Evolutionary conservation across 2,329 filamentous ascomycete species (phyloP).

Genomic region (Talaromyces sp.): DNA sequence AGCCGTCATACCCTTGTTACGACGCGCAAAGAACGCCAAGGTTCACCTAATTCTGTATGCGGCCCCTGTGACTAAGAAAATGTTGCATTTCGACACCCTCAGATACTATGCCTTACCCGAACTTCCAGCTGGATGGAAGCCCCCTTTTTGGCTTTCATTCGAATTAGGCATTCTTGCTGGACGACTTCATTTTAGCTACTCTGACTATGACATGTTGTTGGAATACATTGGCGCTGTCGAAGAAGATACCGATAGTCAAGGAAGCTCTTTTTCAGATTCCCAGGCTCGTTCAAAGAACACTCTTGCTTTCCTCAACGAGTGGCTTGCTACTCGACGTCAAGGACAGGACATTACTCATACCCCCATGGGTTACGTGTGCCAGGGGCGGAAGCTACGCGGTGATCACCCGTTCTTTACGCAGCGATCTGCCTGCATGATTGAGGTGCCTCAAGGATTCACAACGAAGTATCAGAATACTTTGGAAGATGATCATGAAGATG

Average conservation of each 20-base stretch:
- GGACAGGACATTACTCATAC: constrained; percentile 36
- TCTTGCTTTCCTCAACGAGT: constrained; percentile 34
- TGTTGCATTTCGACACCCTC: constrained; percentile 57
- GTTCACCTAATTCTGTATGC: constrained; percentile 56
- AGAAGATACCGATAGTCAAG: constrained; percentile 12
- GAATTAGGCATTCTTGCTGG: constrained; percentile 59
- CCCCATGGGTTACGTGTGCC: constrained; percentile 36
- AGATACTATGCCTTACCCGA: constrained; percentile 52
- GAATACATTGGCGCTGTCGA: neutral
- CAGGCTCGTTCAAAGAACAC: constrained; percentile 1
- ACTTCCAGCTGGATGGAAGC: constrained; percentile 38
- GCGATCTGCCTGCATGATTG: neutral
- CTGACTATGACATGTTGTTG: constrained; percentile 23
- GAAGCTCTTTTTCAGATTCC: neutral
- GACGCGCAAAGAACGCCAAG: too few species aligned
- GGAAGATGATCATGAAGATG: too few species aligned
- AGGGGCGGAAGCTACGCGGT: constrained; percentile 25
- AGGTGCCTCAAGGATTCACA: too few species aligned
- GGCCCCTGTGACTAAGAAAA: constrained; percentile 57
- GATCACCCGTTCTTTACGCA: constrained; percentile 30
- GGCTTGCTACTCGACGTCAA: constrained; percentile 30
- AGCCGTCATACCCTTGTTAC: constrained; percentile 39
- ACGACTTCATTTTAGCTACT: constrained; percentile 50
- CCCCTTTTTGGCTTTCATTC: constrained; percentile 53
- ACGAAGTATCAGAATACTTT: too few species aligned